Evolutionary conservation across 306 rosid genomes (phyloP).

Genomic region (Betula pendula): DNA sequence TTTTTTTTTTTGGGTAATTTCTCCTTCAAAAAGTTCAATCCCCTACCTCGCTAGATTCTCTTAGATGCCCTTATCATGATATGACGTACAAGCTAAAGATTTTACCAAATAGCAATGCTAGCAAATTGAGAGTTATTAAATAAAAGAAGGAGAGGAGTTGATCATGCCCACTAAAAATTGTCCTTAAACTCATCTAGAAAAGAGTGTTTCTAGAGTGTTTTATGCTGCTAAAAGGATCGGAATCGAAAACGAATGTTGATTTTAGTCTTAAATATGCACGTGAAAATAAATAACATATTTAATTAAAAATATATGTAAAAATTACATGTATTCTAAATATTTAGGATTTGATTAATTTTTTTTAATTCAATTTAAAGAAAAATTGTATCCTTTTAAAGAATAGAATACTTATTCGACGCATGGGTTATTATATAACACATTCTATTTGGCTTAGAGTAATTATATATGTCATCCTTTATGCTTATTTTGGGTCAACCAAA

Average conservation of each 20-base stretch:
- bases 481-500: too few species aligned
- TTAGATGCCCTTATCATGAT: neutral
- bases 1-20: conserved; percentile 7
- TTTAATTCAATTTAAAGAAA: too few species aligned
- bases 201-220: neutral
- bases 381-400: too few species aligned
- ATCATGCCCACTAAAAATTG: neutral
- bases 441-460: too few species aligned
- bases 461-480: too few species aligned
- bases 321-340: too few species aligned
- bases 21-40: neutral
- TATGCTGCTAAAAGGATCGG: neutral
- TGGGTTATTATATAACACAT: too few species aligned
- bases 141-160: neutral
- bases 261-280: neutral
- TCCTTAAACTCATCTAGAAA: neutral
- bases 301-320: too few species aligned
- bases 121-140: too few species aligned
- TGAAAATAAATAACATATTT: too few species aligned
- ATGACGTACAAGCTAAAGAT: neutral
- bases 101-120: neutral
- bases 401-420: too few species aligned
- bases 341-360: too few species aligned
- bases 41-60: conserved; percentile 3
- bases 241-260: neutral